Conservation (phyloP, 2,329 filamentous ascomycete genomes). For the Lachnum nothofagi region DNA sequence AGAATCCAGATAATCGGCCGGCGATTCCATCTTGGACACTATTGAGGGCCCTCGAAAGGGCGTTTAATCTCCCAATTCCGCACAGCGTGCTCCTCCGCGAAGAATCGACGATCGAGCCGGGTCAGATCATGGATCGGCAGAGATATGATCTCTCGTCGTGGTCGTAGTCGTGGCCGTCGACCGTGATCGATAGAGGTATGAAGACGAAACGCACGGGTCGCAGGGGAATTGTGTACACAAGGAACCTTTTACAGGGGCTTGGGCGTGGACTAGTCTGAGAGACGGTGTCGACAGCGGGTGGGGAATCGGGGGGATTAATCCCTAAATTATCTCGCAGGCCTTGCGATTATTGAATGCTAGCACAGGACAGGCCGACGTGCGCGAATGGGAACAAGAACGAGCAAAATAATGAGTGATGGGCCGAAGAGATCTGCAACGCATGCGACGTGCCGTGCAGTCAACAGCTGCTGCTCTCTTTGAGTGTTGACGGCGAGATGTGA, state of each 20-base stretch:
- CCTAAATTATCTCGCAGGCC: too few species aligned
- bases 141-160: constrained; percentile 23
- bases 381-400: not conserved
- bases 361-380: too few species aligned
- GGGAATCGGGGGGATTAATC: not conserved
- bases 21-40: constrained; percentile 46
- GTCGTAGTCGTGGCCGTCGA: not conserved
- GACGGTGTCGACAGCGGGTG: constrained; percentile 11
- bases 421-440: too few species aligned
- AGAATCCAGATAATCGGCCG: constrained; percentile 50
- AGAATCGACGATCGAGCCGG: constrained; percentile 8
- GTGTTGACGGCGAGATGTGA: not conserved
- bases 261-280: constrained; percentile 2
- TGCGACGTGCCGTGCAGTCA: too few species aligned
- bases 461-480: not conserved
- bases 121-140: constrained; percentile 2
- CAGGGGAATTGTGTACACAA: constrained; percentile 17
- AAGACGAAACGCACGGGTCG: constrained; percentile 13
- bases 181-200: constrained; percentile 3
- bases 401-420: not conserved
- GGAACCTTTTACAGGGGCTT: constrained; percentile 2
- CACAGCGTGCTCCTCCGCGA: constrained; percentile 24
- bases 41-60: constrained; percentile 10
- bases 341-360: not conserved
- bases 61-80: constrained; percentile 16